Base-by-base conservation (phyloP, 768 basidiomycete genomes). In the Phallus indusiatus region DNA sequence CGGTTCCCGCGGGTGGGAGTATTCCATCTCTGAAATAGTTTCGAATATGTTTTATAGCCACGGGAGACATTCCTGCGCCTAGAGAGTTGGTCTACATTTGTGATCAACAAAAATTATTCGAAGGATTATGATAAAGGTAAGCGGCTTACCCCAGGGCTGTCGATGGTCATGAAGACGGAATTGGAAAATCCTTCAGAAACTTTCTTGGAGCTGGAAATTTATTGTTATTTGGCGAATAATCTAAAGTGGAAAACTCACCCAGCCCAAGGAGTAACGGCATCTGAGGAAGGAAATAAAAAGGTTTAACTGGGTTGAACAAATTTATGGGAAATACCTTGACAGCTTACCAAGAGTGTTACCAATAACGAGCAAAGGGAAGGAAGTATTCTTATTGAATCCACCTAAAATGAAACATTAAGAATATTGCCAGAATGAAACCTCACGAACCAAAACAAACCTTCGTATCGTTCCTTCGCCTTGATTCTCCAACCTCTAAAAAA, bases 311-410 rank as follows among this genome's bases (percentile, higher is more conserved):
- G n/a, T 55, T 17, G 37, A 55, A 37, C 1, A 5, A 8, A 22
- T 14, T 34, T 1, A 3, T 35, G 21, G 14, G 2, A 42, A 55
- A 17, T 20, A 22, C n/a, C n/a, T 57, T n/a, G n/a, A n/a, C n/a
- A n/a, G n/a, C 60, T 14, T 7, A 61, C 62, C 60, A 5, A 71
- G 73, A 8, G 74, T 75, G 59, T 77, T 77, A 0, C 75, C 75
- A 37, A 77, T 68, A 21, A 76, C 50, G 0, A 77, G 65, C 10
- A 77, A 63, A 0, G 76, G 76, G 60, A 69, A 65, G 55, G 73
- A 75, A 12, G 75, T 76, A 47, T 72, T 74, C 21, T 62, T 72
- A 17, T 62, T 61, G 56, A 76, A 71, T 11, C 72, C 71, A 34
- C 74, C 75, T 70, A 55, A 47, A 52, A 62, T 55, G 2, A 50